Base-by-base conservation (phyloP, 768 basidiomycete genomes). In the Kwoniella heveanensis region DNA sequence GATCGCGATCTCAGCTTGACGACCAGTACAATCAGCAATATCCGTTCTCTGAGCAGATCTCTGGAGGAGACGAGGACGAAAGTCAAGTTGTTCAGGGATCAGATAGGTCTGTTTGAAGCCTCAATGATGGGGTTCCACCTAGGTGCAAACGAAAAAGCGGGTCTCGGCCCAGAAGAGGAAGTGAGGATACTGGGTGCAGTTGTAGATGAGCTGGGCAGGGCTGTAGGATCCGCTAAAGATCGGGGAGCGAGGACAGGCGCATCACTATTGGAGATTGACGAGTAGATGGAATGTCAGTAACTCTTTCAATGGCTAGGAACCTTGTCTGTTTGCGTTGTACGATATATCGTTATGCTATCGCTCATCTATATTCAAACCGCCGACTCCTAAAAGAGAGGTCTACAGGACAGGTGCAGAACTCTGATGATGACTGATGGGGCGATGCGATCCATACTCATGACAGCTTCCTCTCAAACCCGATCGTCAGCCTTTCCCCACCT, bases 91-190 rank as follows among this genome's bases (percentile, higher is more conserved):
- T 76, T 68, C 48, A 63, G 70, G 39, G 70, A 71, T 64, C 74
- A 76, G 44, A 57, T 76, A n/a, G 70, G 68, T n/a, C 57, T 63
- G 55, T 72, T 71, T 30, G 49, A 66, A n/a, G 74, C 72, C 6
- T 72, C 72, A 5, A 67, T 76, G 64, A 70, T 74, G 70, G 74
- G 74, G 5, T 68, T 72, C 48, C 74, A 76, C 57, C 54, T 76
- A 1, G 74, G 70, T n/a, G 54, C 60, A 13, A 27, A 26, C 22
- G 74, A 62, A 29, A 61, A 66, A 27, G 54, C 17, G 5, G 74
- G 70, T 17, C 24, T 71, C 27, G 67, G 65, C 6, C 68, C 72
- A 22, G 74, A 76, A 25, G 72, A 73, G 44, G 74, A 76, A 52
- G 53, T 76, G 15, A 62, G 67, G 32, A 60, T 76, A 8, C 57